Evolutionary conservation across 2,329 filamentous ascomycete species (phyloP).

Genomic region (Ilyonectria mors-panacis): DNA sequence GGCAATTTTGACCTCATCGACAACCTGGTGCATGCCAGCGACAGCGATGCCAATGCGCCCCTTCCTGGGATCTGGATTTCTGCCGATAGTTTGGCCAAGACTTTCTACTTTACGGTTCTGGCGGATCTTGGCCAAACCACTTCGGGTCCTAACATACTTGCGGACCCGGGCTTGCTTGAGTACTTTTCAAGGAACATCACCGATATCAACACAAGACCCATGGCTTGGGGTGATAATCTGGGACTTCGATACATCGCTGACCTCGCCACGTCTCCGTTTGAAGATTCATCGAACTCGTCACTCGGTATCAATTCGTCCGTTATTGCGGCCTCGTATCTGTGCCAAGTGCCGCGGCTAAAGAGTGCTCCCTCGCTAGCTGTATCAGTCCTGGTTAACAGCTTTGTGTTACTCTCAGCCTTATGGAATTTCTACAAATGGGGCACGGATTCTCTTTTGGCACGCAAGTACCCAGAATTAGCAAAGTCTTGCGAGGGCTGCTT

Average conservation of each 20-base stretch:
- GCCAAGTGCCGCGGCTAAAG: slow-evolving; percentile 22
- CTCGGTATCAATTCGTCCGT: slow-evolving; percentile 2
- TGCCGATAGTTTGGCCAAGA: neutral
- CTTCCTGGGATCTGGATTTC: slow-evolving; percentile 4
- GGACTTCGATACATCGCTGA: too few species aligned
- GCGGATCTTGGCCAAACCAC: slow-evolving; percentile 12
- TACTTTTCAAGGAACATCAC: slow-evolving; percentile 4
- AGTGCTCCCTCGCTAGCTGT: neutral
- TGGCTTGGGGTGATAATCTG: neutral
- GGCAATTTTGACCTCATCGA: too few species aligned
- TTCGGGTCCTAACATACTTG: slow-evolving; percentile 3
- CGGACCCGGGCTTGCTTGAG: neutral
- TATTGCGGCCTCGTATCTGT: slow-evolving; percentile 7
- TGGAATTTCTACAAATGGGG: slow-evolving; percentile 9
- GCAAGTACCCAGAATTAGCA: too few species aligned
- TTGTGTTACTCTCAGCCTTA: slow-evolving; percentile 7
- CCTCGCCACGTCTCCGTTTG: too few species aligned
- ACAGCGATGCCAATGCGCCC: neutral
- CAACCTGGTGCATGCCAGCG: too few species aligned
- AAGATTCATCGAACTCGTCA: too few species aligned
- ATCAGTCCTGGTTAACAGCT: neutral
- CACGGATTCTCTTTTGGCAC: too few species aligned
- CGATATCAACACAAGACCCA: neutral
- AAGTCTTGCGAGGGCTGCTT: too few species aligned
- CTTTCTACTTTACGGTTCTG: slow-evolving; percentile 6